Base-by-base conservation (phyloP, 768 basidiomycete genomes). In the Collybia sordida region DNA sequence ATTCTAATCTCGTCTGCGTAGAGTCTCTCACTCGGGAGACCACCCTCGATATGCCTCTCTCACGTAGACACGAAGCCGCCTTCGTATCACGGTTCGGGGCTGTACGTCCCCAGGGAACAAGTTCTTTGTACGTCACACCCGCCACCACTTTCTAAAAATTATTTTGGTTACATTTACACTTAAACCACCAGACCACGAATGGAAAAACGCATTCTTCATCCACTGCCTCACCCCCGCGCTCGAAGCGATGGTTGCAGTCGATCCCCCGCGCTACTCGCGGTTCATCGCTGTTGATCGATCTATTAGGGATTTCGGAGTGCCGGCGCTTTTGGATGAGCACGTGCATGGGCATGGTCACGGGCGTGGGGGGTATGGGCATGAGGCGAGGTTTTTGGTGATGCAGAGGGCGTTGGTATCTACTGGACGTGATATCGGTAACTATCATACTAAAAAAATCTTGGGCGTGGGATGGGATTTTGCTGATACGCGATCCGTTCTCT, bases 1-100 rank as follows among this genome's bases (percentile, higher is more conserved):
- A n/a, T n/a, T n/a, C n/a, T n/a, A n/a, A n/a, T n/a, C n/a, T n/a
- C n/a, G n/a, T n/a, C n/a, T n/a, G 49, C 3, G 23, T 55, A 88
- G 86, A 82, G 82, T 48, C 70, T 88, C 25, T 86, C 85, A 47
- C 78, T 88, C 15, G 83, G 87, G 21, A 80, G 86, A 7, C 87
- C 87, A 1, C 83, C 87, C 6, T 87, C 86, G 12, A 75, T 88
- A 43, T 80, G 73, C 49, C 65, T 86, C 49, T 70, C 75, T 11
- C 83, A 87, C 59, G 83, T 88, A 40, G 87, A 88, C 57, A 75
- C 79, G 37, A 78, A 80, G 50, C 71, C 75, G 1, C 83, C 83
- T 0, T 67, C 68, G 15, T 82, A 79, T 56, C 66, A 71, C 28
- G 80, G 77, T 17, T 65, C 69, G 21, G 70, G 72, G 2, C 42